phyloP scores from a whole-genome alignment of 2,329 filamentous ascomycete species.

The Nannizzia gypsea region DNA sequence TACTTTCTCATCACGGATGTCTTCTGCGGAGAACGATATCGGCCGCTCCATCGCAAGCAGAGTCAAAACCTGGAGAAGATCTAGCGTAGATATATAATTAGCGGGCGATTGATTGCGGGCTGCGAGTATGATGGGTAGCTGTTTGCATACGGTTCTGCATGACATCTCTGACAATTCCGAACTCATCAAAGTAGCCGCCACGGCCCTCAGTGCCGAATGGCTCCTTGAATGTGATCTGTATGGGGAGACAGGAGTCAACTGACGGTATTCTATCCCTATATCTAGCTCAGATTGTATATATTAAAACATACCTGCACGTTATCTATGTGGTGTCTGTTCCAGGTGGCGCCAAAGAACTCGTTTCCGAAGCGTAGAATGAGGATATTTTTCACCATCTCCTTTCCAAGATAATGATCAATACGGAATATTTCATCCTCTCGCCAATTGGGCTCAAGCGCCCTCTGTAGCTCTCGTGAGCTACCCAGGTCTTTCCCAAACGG shows the following conservation, averaged over 20 bases:
- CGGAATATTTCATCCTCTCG: slow-evolving; percentile 98
- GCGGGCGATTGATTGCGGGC: not conserved
- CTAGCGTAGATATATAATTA: slow-evolving; percentile 21
- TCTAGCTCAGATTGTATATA: not conserved
- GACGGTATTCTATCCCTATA: not conserved
- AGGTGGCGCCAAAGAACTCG: slow-evolving; percentile 95
- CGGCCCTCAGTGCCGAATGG: slow-evolving; percentile 96
- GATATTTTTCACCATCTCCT: slow-evolving; percentile 99
- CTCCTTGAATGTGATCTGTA: slow-evolving; percentile 90
- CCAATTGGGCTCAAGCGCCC: slow-evolving; percentile 93
- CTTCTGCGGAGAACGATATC: slow-evolving; percentile 94
- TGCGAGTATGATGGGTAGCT: not conserved
- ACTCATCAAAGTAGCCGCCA: slow-evolving; percentile 98
- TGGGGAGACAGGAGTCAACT: slow-evolving; percentile 4
- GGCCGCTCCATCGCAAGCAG: slow-evolving; percentile 96
- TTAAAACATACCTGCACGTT: slow-evolving; percentile 60
- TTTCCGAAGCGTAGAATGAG: slow-evolving; percentile 96
- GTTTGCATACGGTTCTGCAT: slow-evolving; percentile 77
- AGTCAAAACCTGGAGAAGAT: slow-evolving; percentile 90
- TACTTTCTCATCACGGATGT: slow-evolving; percentile 96
- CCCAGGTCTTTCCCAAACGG: slow-evolving; percentile 94
- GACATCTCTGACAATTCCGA: slow-evolving; percentile 97
- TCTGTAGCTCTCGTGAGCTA: slow-evolving; percentile 88
- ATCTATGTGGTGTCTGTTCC: slow-evolving; percentile 99
- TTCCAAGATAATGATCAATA: slow-evolving; percentile 98